A percentile compares a stretch with the other conserved stretches of the same genome.
These are phyloP conservation scores for Alternaria panax DNA, from an alignment of 2,329 filamentous ascomycete genomes.

Conservation along the genomic window DNA sequence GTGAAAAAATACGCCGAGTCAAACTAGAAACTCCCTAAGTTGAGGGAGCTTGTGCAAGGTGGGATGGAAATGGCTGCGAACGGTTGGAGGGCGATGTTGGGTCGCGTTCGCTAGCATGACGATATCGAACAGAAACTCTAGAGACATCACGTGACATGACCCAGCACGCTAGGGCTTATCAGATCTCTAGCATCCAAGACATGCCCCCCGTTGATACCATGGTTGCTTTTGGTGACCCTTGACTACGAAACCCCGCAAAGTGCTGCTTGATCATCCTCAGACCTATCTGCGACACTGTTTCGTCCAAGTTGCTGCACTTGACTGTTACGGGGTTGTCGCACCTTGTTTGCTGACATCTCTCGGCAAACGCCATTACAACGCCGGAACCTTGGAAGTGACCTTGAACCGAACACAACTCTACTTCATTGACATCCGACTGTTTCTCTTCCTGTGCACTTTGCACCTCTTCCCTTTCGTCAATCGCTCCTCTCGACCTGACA, in stretches of 20 bases:
- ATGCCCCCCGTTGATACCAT: constrained; percentile 13
- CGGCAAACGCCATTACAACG: constrained; percentile 30
- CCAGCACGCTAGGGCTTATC: constrained; percentile 15
- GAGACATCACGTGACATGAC: constrained; percentile 39
- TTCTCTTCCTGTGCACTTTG: constrained; percentile 11
- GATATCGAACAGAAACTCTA: constrained; percentile 41
- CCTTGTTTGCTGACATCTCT: constrained; percentile 30
- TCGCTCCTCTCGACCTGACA: constrained; percentile 10
- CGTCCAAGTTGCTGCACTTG: constrained; percentile 12
- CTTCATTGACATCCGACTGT: constrained; percentile 11
- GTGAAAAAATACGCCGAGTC: constrained; percentile 17
- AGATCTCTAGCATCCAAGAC: background rate
- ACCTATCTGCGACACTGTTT: constrained; percentile 21
- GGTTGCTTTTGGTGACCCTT: constrained; percentile 22
- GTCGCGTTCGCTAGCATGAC: constrained; percentile 30
- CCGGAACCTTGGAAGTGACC: constrained; percentile 23
- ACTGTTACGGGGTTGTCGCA: constrained; percentile 21
- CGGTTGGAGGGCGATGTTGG: constrained; percentile 19
- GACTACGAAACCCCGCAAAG: constrained; percentile 13
- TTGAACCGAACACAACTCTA: constrained; percentile 26
- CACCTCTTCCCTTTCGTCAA: constrained; percentile 12
- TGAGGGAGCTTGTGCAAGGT: constrained; percentile 19
- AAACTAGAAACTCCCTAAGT: constrained; percentile 11
- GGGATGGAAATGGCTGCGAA: constrained; percentile 29
- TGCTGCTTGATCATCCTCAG: constrained; percentile 11